phyloP scores from a whole-genome alignment of 805 yeast species.

The Wickerhamomyces kurtzmanii region DNA sequence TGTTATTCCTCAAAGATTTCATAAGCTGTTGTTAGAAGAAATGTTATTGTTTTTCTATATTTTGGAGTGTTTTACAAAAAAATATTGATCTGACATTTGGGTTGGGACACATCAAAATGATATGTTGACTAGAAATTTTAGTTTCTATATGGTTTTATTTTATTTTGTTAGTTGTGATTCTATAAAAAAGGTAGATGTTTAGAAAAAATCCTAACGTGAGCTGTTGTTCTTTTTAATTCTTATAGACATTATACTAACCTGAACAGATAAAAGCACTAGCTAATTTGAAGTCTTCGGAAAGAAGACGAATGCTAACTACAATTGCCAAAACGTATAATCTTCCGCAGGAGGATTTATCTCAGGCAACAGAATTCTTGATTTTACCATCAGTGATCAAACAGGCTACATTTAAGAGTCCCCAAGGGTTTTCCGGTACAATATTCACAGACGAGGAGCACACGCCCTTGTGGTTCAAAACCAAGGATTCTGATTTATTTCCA shows the following conservation, averaged over 20 bases:
- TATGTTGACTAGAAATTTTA: too few relatives aligned
- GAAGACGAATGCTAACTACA: conserved; percentile 39
- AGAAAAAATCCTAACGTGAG: conserved; percentile 37
- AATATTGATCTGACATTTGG: too few relatives aligned
- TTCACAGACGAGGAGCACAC: conserved; percentile 53
- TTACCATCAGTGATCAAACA: conserved; percentile 34
- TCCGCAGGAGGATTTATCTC: conserved; percentile 20
- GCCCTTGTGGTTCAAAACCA: conserved; percentile 65
- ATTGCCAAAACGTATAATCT: conserved; percentile 33
- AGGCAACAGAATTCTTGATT: conserved; percentile 11
- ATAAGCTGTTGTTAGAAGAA: too few relatives aligned
- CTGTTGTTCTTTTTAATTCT: too few relatives aligned
- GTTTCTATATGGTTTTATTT: too few relatives aligned
- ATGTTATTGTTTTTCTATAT: too few relatives aligned
- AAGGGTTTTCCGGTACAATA: conserved; percentile 45
- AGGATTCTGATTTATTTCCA: conserved; percentile 52
- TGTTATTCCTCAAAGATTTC: too few relatives aligned
- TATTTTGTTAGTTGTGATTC: conserved; percentile 16
- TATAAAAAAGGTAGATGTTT: conserved; percentile 45
- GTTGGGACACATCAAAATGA: too few relatives aligned
- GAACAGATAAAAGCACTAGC: conserved; percentile 60
- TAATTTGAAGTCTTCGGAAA: conserved; percentile 75
- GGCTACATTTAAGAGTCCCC: conserved; percentile 47
- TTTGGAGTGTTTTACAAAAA: too few relatives aligned
- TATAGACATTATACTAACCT: too few relatives aligned